phyloP scores from a whole-genome alignment of 371 early-diverging fungal species.

The Lichtheimia ornata region DNA sequence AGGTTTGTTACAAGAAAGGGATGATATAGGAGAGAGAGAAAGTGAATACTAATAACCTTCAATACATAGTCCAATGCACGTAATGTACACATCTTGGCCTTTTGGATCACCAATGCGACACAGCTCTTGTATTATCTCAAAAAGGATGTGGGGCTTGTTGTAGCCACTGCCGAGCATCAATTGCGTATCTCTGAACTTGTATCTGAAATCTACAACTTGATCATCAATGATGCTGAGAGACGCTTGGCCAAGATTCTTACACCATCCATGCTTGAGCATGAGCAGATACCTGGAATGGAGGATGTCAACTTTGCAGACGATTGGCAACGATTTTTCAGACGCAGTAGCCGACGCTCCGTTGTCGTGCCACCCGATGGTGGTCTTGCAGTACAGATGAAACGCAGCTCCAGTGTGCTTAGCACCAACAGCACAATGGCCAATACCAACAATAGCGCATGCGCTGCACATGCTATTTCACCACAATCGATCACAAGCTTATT shows the following conservation, averaged over 20 bases:
- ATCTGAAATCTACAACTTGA: slow-evolving; percentile 66
- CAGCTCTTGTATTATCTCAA: slow-evolving; percentile 80
- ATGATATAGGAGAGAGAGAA: not conserved
- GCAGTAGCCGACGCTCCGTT: slow-evolving; percentile 32
- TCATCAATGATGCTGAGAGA: slow-evolving; percentile 60
- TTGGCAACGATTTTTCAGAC: slow-evolving; percentile 54
- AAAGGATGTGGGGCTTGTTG: slow-evolving; percentile 71
- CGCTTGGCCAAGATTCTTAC: slow-evolving; percentile 62
- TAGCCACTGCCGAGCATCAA: slow-evolving; percentile 63
- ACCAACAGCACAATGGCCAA: not conserved
- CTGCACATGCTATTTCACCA: slow-evolving; percentile 45
- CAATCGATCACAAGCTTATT: slow-evolving; percentile 63
- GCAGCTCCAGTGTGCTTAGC: slow-evolving; percentile 15
- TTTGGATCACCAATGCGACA: slow-evolving; percentile 82
- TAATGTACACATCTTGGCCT: slow-evolving; percentile 60
- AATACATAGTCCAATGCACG: slow-evolving; percentile 26
- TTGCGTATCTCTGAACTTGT: slow-evolving; percentile 69
- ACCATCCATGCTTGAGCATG: slow-evolving; percentile 70
- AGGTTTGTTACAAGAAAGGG: slow-evolving; percentile 30
- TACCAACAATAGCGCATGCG: slow-evolving; percentile 2
- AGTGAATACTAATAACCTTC: not conserved
- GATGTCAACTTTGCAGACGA: slow-evolving; percentile 67
- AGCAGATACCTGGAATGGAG: slow-evolving; percentile 67
- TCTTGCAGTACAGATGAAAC: slow-evolving; percentile 23
- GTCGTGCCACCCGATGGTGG: slow-evolving; percentile 22